Conservation (phyloP, 139 green algal species). For the Tetradesmus obliquus region DNA sequence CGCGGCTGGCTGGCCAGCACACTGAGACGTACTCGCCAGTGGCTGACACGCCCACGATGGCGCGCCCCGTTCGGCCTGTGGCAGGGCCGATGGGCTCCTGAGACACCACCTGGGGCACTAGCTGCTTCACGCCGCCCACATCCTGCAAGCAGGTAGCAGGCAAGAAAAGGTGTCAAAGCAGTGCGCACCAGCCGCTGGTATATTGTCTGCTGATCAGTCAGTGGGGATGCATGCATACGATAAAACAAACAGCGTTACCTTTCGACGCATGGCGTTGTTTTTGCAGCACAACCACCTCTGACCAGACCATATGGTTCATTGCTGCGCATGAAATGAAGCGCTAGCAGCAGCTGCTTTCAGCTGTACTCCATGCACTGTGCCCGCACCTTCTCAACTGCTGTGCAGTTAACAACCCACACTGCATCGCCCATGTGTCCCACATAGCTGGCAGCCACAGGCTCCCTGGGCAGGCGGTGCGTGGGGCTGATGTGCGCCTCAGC, state of each 20-base stretch:
- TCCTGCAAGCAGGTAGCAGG: slow-evolving; percentile 22
- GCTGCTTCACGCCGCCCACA: slow-evolving; percentile 15
- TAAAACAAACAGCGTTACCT: too few relatives aligned
- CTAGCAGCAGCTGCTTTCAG: background rate
- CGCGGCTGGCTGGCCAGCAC: slow-evolving; percentile 54
- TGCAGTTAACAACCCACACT: slow-evolving; percentile 22
- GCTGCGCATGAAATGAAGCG: background rate
- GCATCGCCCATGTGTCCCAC: slow-evolving; percentile 41
- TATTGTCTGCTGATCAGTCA: background rate
- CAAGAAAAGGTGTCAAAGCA: background rate
- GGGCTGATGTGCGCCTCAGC: slow-evolving; percentile 39
- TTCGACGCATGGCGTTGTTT: too few relatives aligned
- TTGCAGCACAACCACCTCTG: too few relatives aligned
- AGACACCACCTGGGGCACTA: slow-evolving; percentile 37
- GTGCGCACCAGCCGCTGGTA: background rate
- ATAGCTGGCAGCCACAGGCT: slow-evolving; percentile 31
- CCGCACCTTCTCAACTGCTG: slow-evolving; percentile 29
- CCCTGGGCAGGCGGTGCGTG: background rate
- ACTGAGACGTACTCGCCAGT: slow-evolving; percentile 59
- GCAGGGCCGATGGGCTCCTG: slow-evolving; percentile 22
- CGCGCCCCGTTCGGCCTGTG: slow-evolving; percentile 10
- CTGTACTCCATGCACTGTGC: too few relatives aligned
- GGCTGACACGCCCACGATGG: slow-evolving; percentile 28
- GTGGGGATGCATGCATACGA: background rate
- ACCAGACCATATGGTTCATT: background rate